Conservation (phyloP, 176 grass and related monocot genomes). For the Zea luxurians region DNA sequence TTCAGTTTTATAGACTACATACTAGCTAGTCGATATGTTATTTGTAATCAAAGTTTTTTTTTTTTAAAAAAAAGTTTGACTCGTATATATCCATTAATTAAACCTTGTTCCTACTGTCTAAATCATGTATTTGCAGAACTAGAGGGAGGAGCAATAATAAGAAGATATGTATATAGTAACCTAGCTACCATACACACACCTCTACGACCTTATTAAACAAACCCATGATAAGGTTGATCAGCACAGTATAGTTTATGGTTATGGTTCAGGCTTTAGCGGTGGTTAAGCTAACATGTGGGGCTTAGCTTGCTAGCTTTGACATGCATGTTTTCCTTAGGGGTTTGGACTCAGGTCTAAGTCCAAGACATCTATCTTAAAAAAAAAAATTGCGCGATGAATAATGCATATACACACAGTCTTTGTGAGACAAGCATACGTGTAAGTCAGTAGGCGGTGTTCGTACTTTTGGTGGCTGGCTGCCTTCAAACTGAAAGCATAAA, state of each 20-base stretch:
- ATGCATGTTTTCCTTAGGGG: not conserved
- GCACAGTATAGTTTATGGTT: not conserved
- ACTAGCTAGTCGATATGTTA: no score
- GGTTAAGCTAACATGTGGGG: conserved; percentile 46
- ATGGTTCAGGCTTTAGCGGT: conserved; percentile 26
- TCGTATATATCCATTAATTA: no score
- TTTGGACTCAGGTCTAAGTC: conserved; percentile 12
- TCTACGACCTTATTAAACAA: not conserved
- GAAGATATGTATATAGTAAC: not conserved
- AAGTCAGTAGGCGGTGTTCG: not conserved
- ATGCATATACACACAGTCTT: conserved; percentile 1
- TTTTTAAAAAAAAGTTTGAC: no score
- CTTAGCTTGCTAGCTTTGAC: conserved; percentile 16
- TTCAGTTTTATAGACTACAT: no score
- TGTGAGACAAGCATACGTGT: conserved; percentile 14
- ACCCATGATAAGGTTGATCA: not conserved
- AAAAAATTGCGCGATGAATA: not conserved
- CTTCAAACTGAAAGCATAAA: conserved; percentile 6
- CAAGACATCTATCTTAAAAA: conserved; percentile 5
- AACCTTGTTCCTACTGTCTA: no score
- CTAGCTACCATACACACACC: not conserved
- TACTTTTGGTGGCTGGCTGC: not conserved
- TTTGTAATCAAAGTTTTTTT: no score
- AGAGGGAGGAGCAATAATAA: not conserved
- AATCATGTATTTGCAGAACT: no score